phyloP scores from a whole-genome alignment of 768 basidiomycete species.

The Tremella fuciformis region DNA sequence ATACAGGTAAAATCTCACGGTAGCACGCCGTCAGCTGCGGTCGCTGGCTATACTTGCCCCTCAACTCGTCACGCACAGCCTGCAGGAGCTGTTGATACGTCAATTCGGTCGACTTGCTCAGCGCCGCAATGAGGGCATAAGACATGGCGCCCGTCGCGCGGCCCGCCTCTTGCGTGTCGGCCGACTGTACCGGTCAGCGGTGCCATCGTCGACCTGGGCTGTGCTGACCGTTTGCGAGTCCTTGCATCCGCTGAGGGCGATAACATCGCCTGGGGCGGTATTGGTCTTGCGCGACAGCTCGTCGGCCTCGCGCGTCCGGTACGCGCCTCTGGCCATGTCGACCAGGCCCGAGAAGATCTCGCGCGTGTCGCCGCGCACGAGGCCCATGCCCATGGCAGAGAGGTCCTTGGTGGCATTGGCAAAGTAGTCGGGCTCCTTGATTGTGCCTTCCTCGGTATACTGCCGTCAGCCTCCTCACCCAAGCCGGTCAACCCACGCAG shows the following conservation, averaged over 20 bases:
- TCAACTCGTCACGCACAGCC: constrained; percentile 53
- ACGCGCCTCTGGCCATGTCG: constrained; percentile 4
- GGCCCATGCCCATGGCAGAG: constrained; percentile 71
- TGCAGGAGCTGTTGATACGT: constrained; percentile 51
- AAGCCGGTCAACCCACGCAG: constrained; percentile 19
- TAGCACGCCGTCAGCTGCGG: constrained; percentile 53
- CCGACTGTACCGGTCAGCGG: constrained; percentile 19
- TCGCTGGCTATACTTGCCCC: constrained; percentile 53
- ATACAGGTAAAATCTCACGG: too few relatives aligned
- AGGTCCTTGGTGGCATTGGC: constrained; percentile 84
- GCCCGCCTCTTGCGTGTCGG: constrained; percentile 55
- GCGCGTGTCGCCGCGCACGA: constrained; percentile 67
- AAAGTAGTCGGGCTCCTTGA: constrained; percentile 89
- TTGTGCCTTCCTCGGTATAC: constrained; percentile 90
- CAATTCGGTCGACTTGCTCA: constrained; percentile 53
- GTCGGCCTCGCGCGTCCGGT: constrained; percentile 57
- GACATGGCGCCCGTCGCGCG: constrained; percentile 58
- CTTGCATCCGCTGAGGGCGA: constrained; percentile 56
- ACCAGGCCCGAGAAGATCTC: constrained; percentile 59
- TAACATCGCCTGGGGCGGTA: constrained; percentile 77
- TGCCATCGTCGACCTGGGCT: neutral
- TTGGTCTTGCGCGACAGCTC: constrained; percentile 61
- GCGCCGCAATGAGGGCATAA: constrained; percentile 52
- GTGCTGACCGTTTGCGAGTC: constrained; percentile 52
- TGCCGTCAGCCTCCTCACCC: constrained; percentile 1